Base-by-base conservation (phyloP, 805 yeast genomes). In the Brettanomyces anomalus region DNA sequence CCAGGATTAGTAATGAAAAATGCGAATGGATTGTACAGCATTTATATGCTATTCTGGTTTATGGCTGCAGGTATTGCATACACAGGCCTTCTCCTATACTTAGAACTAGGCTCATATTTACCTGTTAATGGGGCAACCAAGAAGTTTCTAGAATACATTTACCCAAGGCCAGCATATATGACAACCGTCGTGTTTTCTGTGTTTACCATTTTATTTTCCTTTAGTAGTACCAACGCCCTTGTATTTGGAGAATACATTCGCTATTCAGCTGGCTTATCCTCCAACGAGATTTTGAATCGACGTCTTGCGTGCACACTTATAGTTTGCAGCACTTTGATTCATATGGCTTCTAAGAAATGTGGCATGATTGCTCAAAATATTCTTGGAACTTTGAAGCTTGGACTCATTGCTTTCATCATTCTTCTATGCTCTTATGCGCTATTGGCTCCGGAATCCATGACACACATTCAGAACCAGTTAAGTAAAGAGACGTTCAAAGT, bases 81-180 rank as follows among this genome's bases (percentile, higher is more conserved):
- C 59, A 70, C 83, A 13, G 90, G 90, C 0, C 58, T 83, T 18
- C 77, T 69, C 52, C 72, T 82, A 36, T 84, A 72, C 55, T 58
- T 84, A 42, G 90, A 84, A 53, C 59, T 83, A 44, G 93, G 90
- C 0, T 72, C 82, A 7, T 67, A 81, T 53, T 66, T 82, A 8
- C 88, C 90, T 0, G 65, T 83, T 50, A 78, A 81, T 46, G 93
- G 94, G 3, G 94, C 90, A 0, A 73, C 80, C 34, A 84, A 84
- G 54, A 79, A 77, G 17, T 84, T 84, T 48, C 58, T 84, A 44
- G 90, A 83, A 54, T 76, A 72, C 47, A 75, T 81, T 17, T 84
- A 78, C 55, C 70, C 71, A 40, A 72, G 61, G 46, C 94, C 93
- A 0, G 66, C 62, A 41, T 64, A 76, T 64, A 51, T 74, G 48